Conservation (phyloP, 2,329 filamentous ascomycete genomes). For the Diaporthe batatas region DNA sequence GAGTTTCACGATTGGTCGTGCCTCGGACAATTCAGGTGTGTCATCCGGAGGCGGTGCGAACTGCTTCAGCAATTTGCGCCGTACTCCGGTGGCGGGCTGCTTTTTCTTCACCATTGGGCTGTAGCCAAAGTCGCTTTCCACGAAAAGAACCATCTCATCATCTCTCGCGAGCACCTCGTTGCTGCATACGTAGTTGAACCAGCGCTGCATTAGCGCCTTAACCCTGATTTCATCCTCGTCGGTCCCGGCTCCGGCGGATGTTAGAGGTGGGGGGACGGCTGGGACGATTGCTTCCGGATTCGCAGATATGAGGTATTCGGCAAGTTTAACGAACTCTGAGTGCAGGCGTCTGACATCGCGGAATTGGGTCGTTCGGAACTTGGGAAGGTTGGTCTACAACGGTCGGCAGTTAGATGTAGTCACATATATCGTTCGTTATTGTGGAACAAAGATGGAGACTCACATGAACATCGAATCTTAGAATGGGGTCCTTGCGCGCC, state of each 20-base stretch:
- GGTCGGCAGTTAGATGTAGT: slow-evolving; percentile 41
- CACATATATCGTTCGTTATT: background rate
- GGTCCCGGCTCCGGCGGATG: slow-evolving; percentile 92
- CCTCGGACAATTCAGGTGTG: slow-evolving; percentile 92
- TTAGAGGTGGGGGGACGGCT: slow-evolving; percentile 93
- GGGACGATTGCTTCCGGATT: slow-evolving; percentile 96
- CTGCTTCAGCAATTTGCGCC: slow-evolving; percentile 96
- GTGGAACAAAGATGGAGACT: slow-evolving; percentile 49
- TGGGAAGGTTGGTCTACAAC: slow-evolving; percentile 92
- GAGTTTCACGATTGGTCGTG: slow-evolving; percentile 90
- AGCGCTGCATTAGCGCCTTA: slow-evolving; percentile 90
- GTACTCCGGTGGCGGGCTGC: slow-evolving; percentile 95
- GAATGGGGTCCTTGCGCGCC: slow-evolving; percentile 93
- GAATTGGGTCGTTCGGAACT: slow-evolving; percentile 97
- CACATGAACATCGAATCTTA: slow-evolving; percentile 98
- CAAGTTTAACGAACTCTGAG: slow-evolving; percentile 96
- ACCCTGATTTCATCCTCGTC: slow-evolving; percentile 94
- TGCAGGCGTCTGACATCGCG: slow-evolving; percentile 96
- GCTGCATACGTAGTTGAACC: slow-evolving; percentile 93
- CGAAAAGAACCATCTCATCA: slow-evolving; percentile 97
- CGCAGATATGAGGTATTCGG: slow-evolving; percentile 94
- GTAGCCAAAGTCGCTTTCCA: slow-evolving; percentile 99
- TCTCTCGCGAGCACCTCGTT: slow-evolving; percentile 95
- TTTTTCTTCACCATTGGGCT: slow-evolving; percentile 95
- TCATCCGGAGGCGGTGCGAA: slow-evolving; percentile 98